phyloP scores from a whole-genome alignment of 2,329 filamentous ascomycete species.

The Colletotrichum ledebouriae region DNA sequence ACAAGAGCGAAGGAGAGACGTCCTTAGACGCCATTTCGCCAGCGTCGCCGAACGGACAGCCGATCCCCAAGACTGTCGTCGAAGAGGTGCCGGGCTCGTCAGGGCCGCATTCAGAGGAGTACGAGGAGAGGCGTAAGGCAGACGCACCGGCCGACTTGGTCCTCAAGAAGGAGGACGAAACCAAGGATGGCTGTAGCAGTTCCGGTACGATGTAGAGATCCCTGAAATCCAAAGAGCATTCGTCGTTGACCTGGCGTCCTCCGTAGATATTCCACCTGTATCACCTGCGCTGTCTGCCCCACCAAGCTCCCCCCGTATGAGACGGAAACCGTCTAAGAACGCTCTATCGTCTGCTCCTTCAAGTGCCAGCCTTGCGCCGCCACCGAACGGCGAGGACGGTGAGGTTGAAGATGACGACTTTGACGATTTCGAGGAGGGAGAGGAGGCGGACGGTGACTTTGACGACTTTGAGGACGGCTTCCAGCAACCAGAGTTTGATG shows the following conservation, averaged over 20 bases:
- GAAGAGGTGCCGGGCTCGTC: conserved; percentile 64
- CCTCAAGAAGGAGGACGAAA: conserved; percentile 59
- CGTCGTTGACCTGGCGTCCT: conserved; percentile 46
- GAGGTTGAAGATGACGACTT: conserved; percentile 61
- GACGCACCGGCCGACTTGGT: conserved; percentile 69
- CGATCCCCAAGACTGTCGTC: conserved; percentile 66
- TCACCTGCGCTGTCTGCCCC: conserved; percentile 46
- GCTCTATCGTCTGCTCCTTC: conserved; percentile 39
- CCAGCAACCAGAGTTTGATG: conserved; percentile 64
- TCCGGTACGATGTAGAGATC: conserved; percentile 51
- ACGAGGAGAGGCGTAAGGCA: conserved; percentile 60
- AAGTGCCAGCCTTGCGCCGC: conserved; percentile 32
- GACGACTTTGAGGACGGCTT: conserved; percentile 82
- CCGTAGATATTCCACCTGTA: conserved; percentile 54
- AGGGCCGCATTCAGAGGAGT: conserved; percentile 59
- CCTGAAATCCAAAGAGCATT: conserved; percentile 43
- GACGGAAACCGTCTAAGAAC: conserved; percentile 50
- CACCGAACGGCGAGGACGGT: conserved; percentile 46
- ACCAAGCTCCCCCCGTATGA: conserved; percentile 49
- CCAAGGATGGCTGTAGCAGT: conserved; percentile 48
- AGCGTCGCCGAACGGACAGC: conserved; percentile 52
- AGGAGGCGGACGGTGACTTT: conserved; percentile 68
- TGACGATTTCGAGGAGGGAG: conserved; percentile 74
- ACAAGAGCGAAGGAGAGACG: conserved; percentile 43
- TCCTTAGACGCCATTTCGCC: conserved; percentile 43